phyloP scores from a whole-genome alignment of 148 eudicot genomes.

The Mesembryanthemum crystallinum region DNA sequence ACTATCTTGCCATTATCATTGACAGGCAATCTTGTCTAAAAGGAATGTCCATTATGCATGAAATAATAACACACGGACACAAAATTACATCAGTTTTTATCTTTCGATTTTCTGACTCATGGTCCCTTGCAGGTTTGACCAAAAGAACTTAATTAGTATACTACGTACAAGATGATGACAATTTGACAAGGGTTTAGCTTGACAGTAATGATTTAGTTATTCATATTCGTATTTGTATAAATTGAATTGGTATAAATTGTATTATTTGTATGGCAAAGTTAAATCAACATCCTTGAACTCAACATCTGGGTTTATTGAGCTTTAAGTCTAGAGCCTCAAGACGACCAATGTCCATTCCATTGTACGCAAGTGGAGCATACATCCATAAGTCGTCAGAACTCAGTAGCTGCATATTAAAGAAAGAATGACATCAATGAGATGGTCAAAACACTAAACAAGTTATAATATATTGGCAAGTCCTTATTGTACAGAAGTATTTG shows the following conservation, averaged over 20 bases:
- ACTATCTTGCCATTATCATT: neutral
- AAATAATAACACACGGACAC: constrained; percentile 13
- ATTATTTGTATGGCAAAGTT: neutral
- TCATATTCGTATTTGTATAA: neutral
- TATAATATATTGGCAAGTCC: too few species aligned
- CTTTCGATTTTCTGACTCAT: neutral
- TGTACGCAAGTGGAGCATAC: constrained; percentile 84
- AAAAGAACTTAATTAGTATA: neutral
- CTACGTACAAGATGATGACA: neutral
- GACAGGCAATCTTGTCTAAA: constrained; percentile 6
- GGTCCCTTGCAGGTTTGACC: neutral
- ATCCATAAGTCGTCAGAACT: constrained; percentile 83
- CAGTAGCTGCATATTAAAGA: constrained; percentile 42
- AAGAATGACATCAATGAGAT: neutral
- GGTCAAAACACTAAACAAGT: neutral
- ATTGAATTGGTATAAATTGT: neutral
- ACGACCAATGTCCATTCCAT: constrained; percentile 73
- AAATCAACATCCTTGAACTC: neutral
- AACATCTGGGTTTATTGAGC: constrained; percentile 27
- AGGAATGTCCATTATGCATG: constrained; percentile 12
- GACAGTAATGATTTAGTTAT: too few species aligned
- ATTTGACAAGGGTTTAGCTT: too few species aligned
- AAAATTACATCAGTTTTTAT: neutral
- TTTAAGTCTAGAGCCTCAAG: constrained; percentile 29
- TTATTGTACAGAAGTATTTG: too few species aligned